A percentile compares a stretch with the other conserved stretches of the same genome.
phyloP scores from a whole-genome alignment of 2,329 filamentous ascomycete species.

The Aureobasidium sp. region DNA sequence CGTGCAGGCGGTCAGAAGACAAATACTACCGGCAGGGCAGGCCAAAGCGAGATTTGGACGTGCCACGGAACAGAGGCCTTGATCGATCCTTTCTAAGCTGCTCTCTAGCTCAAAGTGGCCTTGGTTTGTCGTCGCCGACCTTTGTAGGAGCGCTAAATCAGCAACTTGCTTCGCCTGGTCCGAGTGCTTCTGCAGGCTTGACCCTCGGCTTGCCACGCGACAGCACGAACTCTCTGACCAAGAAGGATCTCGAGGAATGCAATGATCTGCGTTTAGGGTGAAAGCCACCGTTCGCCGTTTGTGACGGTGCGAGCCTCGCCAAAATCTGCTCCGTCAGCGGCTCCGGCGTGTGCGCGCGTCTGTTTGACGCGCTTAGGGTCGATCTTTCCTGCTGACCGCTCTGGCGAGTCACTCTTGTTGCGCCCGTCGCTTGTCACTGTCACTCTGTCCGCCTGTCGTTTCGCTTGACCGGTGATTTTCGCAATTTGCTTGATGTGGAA shows the following conservation, averaged over 20 bases:
- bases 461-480: constrained; percentile 6
- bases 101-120: background rate
- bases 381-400: constrained; percentile 13
- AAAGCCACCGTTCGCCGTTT: constrained; percentile 14
- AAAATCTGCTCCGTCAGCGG: constrained; percentile 9
- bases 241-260: constrained; percentile 12
- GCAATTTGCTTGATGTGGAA: background rate
- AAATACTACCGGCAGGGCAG: constrained; percentile 8
- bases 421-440: constrained; percentile 3
- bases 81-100: background rate
- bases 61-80: constrained; percentile 6
- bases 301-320: constrained; percentile 7
- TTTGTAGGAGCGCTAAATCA: background rate
- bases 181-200: constrained; percentile 2
- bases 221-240: constrained; percentile 11
- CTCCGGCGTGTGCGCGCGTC: constrained; percentile 13
- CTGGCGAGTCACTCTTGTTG: background rate
- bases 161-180: constrained; percentile 8
- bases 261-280: constrained; percentile 14
- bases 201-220: constrained; percentile 16
- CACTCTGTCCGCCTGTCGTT: background rate
- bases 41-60: constrained; percentile 15
- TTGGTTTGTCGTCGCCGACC: background rate
- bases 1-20: constrained; percentile 14
- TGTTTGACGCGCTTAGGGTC: constrained; percentile 14